Conservation (phyloP, 208 protist species). For the Acanthamoeba rhysodes region DNA sequence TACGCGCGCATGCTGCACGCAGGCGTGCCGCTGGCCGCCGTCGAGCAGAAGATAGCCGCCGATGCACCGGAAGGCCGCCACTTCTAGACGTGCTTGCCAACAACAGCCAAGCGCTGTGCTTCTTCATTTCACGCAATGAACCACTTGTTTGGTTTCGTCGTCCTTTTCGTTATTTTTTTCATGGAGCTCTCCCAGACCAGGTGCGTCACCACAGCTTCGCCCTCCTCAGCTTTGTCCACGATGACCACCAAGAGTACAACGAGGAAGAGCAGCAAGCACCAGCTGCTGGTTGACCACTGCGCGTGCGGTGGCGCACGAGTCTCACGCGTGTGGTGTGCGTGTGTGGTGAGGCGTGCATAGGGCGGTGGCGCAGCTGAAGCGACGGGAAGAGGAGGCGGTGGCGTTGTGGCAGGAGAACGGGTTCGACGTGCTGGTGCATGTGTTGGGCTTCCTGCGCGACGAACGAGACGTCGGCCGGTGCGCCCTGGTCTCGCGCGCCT, state of each 20-base stretch:
- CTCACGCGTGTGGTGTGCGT: too few species aligned
- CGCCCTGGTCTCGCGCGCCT: background rate
- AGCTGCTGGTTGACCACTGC: background rate
- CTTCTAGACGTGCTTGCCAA: too few species aligned
- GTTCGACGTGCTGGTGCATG: constrained; percentile 22
- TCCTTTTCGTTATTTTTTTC: too few species aligned
- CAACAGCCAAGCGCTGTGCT: too few species aligned
- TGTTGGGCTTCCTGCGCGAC: constrained; percentile 1
- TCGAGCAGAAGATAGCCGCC: too few species aligned
- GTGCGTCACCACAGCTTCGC: background rate
- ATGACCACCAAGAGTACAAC: background rate
- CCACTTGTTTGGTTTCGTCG: too few species aligned
- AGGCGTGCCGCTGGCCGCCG: too few species aligned
- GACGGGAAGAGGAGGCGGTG: background rate
- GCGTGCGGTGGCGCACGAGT: background rate
- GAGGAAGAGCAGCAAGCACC: background rate
- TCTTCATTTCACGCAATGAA: too few species aligned
- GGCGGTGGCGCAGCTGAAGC: background rate
- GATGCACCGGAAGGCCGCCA: too few species aligned
- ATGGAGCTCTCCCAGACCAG: too few species aligned
- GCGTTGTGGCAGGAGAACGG: background rate
- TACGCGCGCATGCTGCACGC: too few species aligned
- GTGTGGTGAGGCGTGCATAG: background rate
- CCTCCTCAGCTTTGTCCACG: background rate
- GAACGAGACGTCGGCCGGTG: constrained; percentile 13